A percentile compares a stretch with the other conserved stretches of the same genome.
phyloP scores from a whole-genome alignment of 2,329 filamentous ascomycete species.

The Diaporthe amygdali region DNA sequence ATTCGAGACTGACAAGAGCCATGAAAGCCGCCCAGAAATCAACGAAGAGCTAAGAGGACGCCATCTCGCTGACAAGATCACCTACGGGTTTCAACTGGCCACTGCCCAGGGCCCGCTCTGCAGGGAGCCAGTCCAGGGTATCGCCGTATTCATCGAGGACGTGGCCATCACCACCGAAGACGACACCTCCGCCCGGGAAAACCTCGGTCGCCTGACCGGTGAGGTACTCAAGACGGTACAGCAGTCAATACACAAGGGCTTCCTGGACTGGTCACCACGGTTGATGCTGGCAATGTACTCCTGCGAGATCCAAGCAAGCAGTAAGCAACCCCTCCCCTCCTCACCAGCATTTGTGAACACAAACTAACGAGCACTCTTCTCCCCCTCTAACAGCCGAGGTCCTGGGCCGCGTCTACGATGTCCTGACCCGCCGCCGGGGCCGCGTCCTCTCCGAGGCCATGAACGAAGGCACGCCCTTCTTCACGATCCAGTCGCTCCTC shows the following conservation, averaged over 20 bases:
- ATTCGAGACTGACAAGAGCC: conserved; percentile 50
- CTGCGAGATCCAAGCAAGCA: conserved; percentile 95
- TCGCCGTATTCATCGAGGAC: conserved; percentile 89
- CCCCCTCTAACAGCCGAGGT: conserved; percentile 72
- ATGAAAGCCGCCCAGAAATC: conserved; percentile 42
- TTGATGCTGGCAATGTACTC: conserved; percentile 97
- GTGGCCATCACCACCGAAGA: conserved; percentile 65
- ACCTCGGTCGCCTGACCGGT: conserved; percentile 81
- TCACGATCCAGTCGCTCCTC: conserved; percentile 86
- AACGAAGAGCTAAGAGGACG: conserved; percentile 60
- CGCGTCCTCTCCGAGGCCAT: conserved; percentile 88
- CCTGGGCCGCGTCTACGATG: conserved; percentile 91
- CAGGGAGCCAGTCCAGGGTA: conserved; percentile 89
- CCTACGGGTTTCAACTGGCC: conserved; percentile 92
- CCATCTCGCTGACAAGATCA: conserved; percentile 87
- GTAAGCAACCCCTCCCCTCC: conserved; percentile 50
- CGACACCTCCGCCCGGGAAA: conserved; percentile 63
- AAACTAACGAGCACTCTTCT: conserved; percentile 23
- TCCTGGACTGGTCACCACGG: conserved; percentile 95
- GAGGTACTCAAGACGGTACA: conserved; percentile 92
- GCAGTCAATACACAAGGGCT: conserved; percentile 80
- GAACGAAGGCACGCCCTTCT: conserved; percentile 95
- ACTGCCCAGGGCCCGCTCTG: conserved; percentile 90
- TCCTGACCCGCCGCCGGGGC: conserved; percentile 93
- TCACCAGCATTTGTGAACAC: neutral